These are phyloP conservation scores for Alternaria novae-zelandiae DNA, from an alignment of 2,329 filamentous ascomycete species.

Conservation along the genomic window DNA sequence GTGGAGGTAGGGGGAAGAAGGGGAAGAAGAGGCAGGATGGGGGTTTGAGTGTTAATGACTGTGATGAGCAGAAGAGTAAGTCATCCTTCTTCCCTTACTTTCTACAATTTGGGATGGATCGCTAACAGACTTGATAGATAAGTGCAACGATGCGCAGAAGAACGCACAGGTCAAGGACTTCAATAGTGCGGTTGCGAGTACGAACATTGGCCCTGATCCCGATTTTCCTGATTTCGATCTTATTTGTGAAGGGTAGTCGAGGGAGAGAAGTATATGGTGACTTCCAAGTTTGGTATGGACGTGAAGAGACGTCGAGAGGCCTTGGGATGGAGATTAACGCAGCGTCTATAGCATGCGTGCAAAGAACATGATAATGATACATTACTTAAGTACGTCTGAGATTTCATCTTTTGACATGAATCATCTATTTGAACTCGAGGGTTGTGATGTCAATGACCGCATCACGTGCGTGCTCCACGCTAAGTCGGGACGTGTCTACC, in stretches of 20 bases:
- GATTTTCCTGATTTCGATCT: conserved; percentile 48
- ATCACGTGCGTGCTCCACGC: not conserved
- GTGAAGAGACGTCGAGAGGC: not conserved
- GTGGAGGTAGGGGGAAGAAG: not conserved
- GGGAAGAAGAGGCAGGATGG: conserved; percentile 11
- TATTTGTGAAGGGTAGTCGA: conserved; percentile 36
- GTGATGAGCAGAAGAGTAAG: conserved; percentile 33
- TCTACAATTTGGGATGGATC: not conserved
- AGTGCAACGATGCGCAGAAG: conserved; percentile 38
- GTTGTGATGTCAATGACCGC: not conserved
- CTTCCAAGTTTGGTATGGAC: not conserved
- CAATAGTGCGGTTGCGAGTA: conserved; percentile 27
- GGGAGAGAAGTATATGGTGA: not conserved
- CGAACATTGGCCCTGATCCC: conserved; percentile 47
- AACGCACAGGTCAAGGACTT: conserved; percentile 39
- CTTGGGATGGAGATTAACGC: not conserved
- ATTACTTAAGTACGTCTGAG: not conserved
- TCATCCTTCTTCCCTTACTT: not conserved
- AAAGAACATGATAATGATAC: not conserved
- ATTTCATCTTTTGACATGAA: not conserved
- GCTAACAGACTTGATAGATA: conserved; percentile 20
- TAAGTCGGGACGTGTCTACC: not conserved
- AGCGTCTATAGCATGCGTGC: not conserved
- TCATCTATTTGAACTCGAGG: not conserved
- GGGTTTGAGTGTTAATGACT: conserved; percentile 26